Evolutionary conservation across 1,139 yeast species (phyloP).

Genomic region (Suhomyces taliae): DNA sequence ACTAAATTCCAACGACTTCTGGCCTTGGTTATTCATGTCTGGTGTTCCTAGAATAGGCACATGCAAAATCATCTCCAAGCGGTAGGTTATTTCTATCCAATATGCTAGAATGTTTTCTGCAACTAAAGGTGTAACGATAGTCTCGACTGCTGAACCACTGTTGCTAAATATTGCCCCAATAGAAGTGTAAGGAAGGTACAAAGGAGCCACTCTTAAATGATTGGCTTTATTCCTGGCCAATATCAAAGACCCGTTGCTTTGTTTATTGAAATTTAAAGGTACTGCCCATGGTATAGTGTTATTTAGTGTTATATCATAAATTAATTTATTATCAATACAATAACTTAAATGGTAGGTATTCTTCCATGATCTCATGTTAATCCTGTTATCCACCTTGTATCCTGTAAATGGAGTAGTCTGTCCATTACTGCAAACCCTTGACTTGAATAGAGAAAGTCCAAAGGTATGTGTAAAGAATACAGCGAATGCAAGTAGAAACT

Average conservation of each 20-base stretch:
- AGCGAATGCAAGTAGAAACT: too few species aligned
- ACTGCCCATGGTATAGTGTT: constrained; percentile 15
- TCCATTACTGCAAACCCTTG: constrained; percentile 10
- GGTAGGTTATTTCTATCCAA: constrained; percentile 32
- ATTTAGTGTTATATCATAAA: constrained; percentile 21
- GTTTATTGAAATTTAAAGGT: not conserved
- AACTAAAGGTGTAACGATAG: constrained; percentile 24
- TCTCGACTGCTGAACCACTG: not conserved
- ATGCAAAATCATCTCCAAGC: constrained; percentile 23
- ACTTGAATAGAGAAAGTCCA: not conserved
- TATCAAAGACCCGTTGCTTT: constrained; percentile 2
- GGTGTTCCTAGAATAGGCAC: constrained; percentile 37
- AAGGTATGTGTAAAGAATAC: too few species aligned
- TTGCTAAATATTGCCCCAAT: constrained; percentile 25
- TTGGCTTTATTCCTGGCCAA: constrained; percentile 27
- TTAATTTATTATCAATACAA: constrained; percentile 32
- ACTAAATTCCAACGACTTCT: constrained; percentile 18
- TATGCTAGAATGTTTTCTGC: constrained; percentile 26
- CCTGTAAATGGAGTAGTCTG: constrained; percentile 29
- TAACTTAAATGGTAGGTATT: constrained; percentile 27
- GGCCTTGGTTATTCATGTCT: constrained; percentile 21
- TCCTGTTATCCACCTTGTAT: constrained; percentile 32
- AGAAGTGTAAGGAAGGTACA: constrained; percentile 27
- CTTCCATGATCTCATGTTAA: constrained; percentile 14
- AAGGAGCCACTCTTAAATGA: constrained; percentile 24